Evolutionary conservation across 306 rosid species (phyloP), one percentile per base, ranked within the genome.

Genomic region (Amphicarpaea edgeworthii): DNA sequence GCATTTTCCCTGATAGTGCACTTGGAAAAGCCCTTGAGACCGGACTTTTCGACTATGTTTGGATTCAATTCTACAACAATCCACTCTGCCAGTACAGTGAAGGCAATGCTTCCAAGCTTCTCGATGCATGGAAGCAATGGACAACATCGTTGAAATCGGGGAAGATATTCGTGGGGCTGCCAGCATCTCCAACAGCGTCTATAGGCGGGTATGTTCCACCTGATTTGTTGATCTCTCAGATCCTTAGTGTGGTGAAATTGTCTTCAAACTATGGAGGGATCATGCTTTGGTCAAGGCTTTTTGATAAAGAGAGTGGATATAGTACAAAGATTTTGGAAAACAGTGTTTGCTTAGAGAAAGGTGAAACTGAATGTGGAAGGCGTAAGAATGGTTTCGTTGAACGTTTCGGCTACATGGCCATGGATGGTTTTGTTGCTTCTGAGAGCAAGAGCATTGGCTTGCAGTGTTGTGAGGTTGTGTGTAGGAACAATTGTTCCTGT

Each of bases 231-330:
- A 70, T 17, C 9, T 77, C 86, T 4, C 14, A 54, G 6, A 65
- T 86, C 21, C 77, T 90, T 14, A 83, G 88, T 1, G 34, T 10
- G 17, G 68, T 90, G n/a, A 79, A 30, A 32, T 53, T 49, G 65
- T 83, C 85, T 1, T 23, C 82, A 0, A 75, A 83, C 26, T 88
- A 88, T 46, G 93, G 91, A 57, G 96, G 93, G 8, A 82, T 90
- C 8, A 84, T 81, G 92, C 24, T 90, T 49, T 84, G 89, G 85
- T 76, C 87, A 10, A 85, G 76, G 50, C 79, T 61, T 47, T 20
- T 42, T 32, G 93, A 86, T 76, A 73, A 51, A 62, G 7, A 7
- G 34, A 86, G 28, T 7, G 77, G 79, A 2, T 90, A 85, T 15
- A 86, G 90, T 78, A 43, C 70, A 12, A 0, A 12, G 7, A 51